Base-by-base conservation (phyloP, 306 rosid genomes). In the Cicer arietinum region DNA sequence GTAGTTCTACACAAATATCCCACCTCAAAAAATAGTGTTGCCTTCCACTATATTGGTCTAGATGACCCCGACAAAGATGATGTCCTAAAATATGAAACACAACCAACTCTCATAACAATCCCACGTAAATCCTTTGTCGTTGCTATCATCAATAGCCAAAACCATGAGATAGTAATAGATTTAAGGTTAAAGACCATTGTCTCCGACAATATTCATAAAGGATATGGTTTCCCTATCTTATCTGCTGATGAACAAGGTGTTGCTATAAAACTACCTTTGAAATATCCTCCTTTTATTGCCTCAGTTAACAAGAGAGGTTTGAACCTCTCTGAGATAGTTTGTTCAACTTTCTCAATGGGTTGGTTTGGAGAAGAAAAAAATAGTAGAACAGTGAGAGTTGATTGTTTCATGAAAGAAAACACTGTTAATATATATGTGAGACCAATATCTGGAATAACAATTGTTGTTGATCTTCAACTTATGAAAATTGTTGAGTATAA, bases 301-400 rank as follows among this genome's bases (percentile, higher is more conserved):
- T 80, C 87, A 0, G 56, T 84, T 6, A 51, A 76, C 8, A 84
- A 76, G 74, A 80, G 87, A 71, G 87, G 87, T 6, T 51, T 80
- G 45, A 84, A 84, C 47, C 40, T 84, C 37, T 84, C 84, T 7
- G 87, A 80, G n/a, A 84, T 84, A 10, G 82, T 80, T 43, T 84
- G 87, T 17, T 71, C 87, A 8, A 0, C 8, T 8, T 84, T 84
- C 61, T 43, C 79, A 1, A 1, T 67, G n/a, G 87, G 87, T 1
- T 80, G 87, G 87, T 79, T 50, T n/a, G 87, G 82, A 7, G 86
- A 83, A 59, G 17, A 14, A 1, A 51, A 58, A 10, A 76, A 60
- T 35, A 59, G 0, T 0, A 77, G 82, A 48, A 59, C 69, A 0
- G 22, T 80, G 73, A 80, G 82, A 3, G 25, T 84, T 0, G 87